Conservation (phyloP, 441 rosid species). For the Pelargonium citronellum region DNA sequence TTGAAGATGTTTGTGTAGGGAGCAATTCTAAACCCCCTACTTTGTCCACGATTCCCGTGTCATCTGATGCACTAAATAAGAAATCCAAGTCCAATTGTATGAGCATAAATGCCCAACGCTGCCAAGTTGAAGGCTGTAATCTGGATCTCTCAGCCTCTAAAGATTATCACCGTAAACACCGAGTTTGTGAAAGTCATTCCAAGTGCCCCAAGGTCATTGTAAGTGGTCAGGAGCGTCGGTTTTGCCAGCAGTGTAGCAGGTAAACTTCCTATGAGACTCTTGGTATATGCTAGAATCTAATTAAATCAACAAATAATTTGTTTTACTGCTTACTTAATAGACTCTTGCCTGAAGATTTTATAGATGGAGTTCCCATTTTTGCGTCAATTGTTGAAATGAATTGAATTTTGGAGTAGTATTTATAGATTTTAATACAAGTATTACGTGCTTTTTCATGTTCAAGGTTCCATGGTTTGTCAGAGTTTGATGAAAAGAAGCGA, state of each 20-base stretch:
- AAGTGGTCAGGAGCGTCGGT: conserved; percentile 69
- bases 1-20: conserved; percentile 19
- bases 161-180: conserved; percentile 74
- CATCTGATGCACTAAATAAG: conserved; percentile 47
- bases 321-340: neutral
- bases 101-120: conserved; percentile 35
- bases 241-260: conserved; percentile 99
- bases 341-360: neutral
- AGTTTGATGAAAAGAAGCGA: conserved; percentile 86
- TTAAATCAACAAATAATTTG: neutral
- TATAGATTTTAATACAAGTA: conserved; percentile 2
- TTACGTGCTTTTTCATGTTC: conserved; percentile 19
- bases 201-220: conserved; percentile 71
- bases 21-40: conserved; percentile 16
- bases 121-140: conserved; percentile 82
- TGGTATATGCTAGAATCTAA: neutral
- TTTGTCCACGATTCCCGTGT: conserved; percentile 11
- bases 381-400: neutral
- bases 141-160: conserved; percentile 75
- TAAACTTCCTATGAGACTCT: conserved; percentile 17
- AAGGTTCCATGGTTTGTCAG: conserved; percentile 80
- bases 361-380: neutral
- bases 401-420: neutral
- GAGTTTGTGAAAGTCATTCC: conserved; percentile 78
- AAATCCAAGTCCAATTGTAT: conserved; percentile 48